Base-by-base conservation (phyloP, 2,329 filamentous ascomycete genomes). In the Pestalotiopsis sp. region DNA sequence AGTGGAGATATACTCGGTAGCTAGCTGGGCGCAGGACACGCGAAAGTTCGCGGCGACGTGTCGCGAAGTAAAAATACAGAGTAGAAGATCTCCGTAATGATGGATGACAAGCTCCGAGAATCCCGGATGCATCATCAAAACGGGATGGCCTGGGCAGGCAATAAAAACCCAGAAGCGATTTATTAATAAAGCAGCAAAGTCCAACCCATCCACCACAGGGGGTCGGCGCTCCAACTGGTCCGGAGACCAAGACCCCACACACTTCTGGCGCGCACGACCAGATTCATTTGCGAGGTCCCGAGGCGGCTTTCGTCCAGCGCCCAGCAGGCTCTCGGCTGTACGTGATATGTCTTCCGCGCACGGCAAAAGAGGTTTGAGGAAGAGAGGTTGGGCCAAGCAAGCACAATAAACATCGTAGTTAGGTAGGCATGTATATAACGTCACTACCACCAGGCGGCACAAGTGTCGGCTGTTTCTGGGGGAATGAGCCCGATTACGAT, bases 151-250 rank as follows among this genome's bases (percentile, higher is more conserved):
- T 52, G 45, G 31, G 17, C 45, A 52, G 45, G 45, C 20, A 52
- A 52, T 52, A 20, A 52, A n/a, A 52, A 52, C 20, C 45, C 57
- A 59, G 57, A 59, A 36, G 25, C 57, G 57, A 59, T 59, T 52
- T 17, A 52, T n/a, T n/a, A 9, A 52, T 9, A 52, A 20, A 20
- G 31, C 31, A 36, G 31, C 31, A 36, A 36, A 36, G 31, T 36
- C 31, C 31, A 36, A 36, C 31, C 31, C 31, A 36, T 36, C 31
- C 59, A 62, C 25, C 59, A 38, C 17, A 31, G 45, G 41, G 45
- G 59, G 27, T 64, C 61, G 61, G 61, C 40, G 61, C 20, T 64
- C 59, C 61, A 49, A 49, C 61, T 64, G 61, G 40, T 64, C 61
- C 61, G 61, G 61, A 49, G 40, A 40, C 45, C 40, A 40, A 31